These are phyloP conservation scores for Rehmannia glutinosa DNA, from an alignment of 257 asterid genomes.

Conservation along the genomic window DNA sequence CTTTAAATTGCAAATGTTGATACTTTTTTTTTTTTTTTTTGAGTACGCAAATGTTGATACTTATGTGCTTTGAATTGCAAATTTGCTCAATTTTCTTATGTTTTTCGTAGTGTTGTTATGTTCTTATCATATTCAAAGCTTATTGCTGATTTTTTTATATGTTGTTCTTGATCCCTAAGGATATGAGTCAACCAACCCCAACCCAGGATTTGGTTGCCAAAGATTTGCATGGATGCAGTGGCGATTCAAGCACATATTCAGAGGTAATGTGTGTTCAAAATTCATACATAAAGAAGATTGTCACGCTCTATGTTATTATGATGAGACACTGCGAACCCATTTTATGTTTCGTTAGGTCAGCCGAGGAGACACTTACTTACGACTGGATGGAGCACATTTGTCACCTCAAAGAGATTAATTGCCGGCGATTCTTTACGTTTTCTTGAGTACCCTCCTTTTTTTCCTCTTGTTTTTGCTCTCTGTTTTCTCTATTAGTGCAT, in stretches of 20 bases:
- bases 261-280: too few relatives aligned
- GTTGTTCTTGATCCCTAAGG: conserved; percentile 33
- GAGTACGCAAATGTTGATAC: too few relatives aligned
- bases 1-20: too few relatives aligned
- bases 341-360: conserved; percentile 63
- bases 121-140: too few relatives aligned
- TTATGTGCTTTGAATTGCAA: too few relatives aligned
- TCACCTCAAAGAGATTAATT: conserved; percentile 67
- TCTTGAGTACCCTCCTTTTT: conserved; percentile 43
- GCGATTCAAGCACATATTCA: conserved; percentile 84
- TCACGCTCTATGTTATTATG: not conserved
- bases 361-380: conserved; percentile 79
- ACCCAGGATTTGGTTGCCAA: conserved; percentile 79
- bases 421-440: conserved; percentile 62
- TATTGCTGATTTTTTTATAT: too few relatives aligned
- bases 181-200: conserved; percentile 75
- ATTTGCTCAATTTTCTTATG: too few relatives aligned
- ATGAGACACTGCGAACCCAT: too few relatives aligned
- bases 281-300: too few relatives aligned
- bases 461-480: not conserved
- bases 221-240: conserved; percentile 78
- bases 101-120: too few relatives aligned
- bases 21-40: too few relatives aligned
- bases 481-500: not conserved
- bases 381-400: conserved; percentile 85